These are phyloP conservation scores for Cercospora zeae-maydis DNA, from an alignment of 2,329 filamentous ascomycete species.

Conservation along the genomic window DNA sequence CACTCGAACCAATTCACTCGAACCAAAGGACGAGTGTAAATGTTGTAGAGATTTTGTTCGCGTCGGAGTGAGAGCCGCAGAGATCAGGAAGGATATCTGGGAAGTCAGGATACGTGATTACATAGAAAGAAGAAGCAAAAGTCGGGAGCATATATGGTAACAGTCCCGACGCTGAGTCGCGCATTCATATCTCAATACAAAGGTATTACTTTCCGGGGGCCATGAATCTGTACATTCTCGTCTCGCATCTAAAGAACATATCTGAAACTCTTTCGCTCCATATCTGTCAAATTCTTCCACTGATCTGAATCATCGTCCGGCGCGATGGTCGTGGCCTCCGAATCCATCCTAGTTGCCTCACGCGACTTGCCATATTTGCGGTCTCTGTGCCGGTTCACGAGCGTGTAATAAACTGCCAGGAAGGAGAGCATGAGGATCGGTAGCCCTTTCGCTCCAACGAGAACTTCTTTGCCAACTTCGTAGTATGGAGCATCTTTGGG, in stretches of 20 bases:
- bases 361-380: slow-evolving; percentile 12
- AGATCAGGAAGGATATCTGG: too few relatives aligned
- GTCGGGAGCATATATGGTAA: too few relatives aligned
- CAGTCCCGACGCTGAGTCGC: too few relatives aligned
- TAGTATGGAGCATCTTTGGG: slow-evolving; percentile 39
- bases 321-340: not conserved
- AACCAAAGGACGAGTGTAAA: too few relatives aligned
- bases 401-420: slow-evolving; percentile 42
- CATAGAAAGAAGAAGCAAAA: too few relatives aligned
- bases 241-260: slow-evolving; percentile 10
- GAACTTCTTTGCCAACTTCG: slow-evolving; percentile 43
- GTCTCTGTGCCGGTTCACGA: slow-evolving; percentile 18
- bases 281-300: slow-evolving; percentile 19
- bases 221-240: too few relatives aligned
- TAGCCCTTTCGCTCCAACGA: slow-evolving; percentile 36
- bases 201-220: too few relatives aligned
- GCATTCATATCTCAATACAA: too few relatives aligned
- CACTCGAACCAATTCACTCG: too few relatives aligned
- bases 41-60: too few relatives aligned
- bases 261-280: slow-evolving; percentile 15
- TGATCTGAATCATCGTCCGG: slow-evolving; percentile 3
- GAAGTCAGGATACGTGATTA: too few relatives aligned
- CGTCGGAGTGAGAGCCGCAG: too few relatives aligned
- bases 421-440: slow-evolving; percentile 40
- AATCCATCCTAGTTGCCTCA: not conserved